These are phyloP conservation scores for Aspergillus baeticus DNA, from an alignment of 495 filamentous ascomycete species.

Conservation along the genomic window DNA sequence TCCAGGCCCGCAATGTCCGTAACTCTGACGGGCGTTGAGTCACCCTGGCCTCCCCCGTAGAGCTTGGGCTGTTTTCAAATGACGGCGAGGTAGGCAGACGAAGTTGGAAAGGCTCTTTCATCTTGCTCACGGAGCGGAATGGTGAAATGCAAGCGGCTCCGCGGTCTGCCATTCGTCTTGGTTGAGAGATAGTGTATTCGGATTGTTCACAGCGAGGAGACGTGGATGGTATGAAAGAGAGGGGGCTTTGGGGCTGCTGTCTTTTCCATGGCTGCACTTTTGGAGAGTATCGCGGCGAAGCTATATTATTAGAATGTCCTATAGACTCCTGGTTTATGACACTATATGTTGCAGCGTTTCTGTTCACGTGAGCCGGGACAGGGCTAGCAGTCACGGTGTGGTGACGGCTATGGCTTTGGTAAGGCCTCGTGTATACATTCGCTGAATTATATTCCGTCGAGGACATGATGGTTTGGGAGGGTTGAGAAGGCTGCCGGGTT, in stretches of 20 bases:
- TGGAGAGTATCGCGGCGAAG: slow-evolving; percentile 24
- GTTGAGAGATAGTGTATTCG: slow-evolving; percentile 32
- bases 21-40: slow-evolving; percentile 18
- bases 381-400: slow-evolving; percentile 18
- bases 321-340: slow-evolving; percentile 10
- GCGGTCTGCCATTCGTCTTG: slow-evolving; percentile 29
- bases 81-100: slow-evolving; percentile 40
- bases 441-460: slow-evolving; percentile 14
- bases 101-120: slow-evolving; percentile 47
- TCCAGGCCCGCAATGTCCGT: slow-evolving; percentile 39
- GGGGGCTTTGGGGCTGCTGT: slow-evolving; percentile 25
- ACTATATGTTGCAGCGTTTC: slow-evolving; percentile 18
- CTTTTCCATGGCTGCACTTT: slow-evolving; percentile 24
- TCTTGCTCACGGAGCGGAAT: slow-evolving; percentile 46
- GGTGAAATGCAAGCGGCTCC: slow-evolving; percentile 34
- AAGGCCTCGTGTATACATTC: slow-evolving; percentile 10
- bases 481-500: neutral
- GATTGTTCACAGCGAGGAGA: slow-evolving; percentile 21
- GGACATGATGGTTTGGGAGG: slow-evolving; percentile 16
- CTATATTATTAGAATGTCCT: slow-evolving; percentile 6
- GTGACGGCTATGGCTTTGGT: slow-evolving; percentile 17
- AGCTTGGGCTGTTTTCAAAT: slow-evolving; percentile 22
- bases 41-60: slow-evolving; percentile 16
- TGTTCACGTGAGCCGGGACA: slow-evolving; percentile 19
- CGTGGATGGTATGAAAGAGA: slow-evolving; percentile 28